These are phyloP conservation scores for Tetrahymena elliotti DNA, from an alignment of 73 alveolate genomes.

Conservation along the genomic window DNA sequence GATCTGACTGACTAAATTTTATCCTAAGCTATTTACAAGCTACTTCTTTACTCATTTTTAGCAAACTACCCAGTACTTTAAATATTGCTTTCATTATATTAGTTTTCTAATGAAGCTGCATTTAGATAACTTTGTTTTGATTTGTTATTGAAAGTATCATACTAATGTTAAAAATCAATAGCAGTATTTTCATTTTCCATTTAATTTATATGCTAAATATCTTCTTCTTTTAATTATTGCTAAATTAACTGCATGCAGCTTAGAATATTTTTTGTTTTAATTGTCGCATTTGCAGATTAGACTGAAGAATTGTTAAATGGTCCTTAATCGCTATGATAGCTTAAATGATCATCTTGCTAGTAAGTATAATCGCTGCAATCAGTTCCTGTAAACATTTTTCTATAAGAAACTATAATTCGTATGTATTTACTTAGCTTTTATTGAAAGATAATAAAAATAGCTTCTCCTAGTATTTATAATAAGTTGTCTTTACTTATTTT, in stretches of 20 bases:
- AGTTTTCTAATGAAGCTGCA: neutral
- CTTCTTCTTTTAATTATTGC: neutral
- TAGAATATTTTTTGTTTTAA: neutral
- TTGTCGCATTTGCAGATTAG: neutral
- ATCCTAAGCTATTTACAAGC: neutral
- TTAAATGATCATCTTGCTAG: neutral
- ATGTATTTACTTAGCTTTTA: neutral
- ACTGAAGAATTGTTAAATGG: neutral
- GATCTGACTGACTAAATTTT: neutral
- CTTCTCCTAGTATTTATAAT: neutral
- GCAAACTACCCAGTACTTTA: neutral
- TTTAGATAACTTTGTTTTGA: neutral
- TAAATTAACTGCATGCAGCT: neutral
- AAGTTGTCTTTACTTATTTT: neutral
- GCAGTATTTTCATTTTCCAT: neutral
- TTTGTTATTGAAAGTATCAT: neutral
- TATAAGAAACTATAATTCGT: neutral
- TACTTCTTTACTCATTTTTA: neutral
- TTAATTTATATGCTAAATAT: neutral
- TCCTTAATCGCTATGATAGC: neutral
- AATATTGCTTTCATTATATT: neutral
- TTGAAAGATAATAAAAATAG: neutral
- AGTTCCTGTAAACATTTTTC: neutral
- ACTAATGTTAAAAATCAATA: neutral
- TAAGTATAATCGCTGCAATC: neutral